Evolutionary conservation across 106 monocot species (phyloP).

Genomic region (Gastrodia elata): DNA sequence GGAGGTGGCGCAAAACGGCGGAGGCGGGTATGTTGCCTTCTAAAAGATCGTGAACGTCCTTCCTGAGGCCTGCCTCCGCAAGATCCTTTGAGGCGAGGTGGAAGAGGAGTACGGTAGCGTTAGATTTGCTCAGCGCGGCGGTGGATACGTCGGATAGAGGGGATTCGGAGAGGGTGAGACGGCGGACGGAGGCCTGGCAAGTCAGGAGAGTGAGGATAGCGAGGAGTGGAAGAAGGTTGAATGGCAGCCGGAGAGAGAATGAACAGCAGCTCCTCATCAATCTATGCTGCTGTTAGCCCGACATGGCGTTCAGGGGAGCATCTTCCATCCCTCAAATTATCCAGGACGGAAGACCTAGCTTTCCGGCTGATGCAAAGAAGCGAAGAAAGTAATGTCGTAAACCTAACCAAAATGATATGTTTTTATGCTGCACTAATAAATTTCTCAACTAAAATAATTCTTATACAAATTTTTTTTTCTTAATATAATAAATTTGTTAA

Average conservation of each 20-base stretch:
- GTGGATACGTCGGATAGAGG: neutral
- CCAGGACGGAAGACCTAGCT: no score
- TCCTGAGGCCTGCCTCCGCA: slow-evolving; percentile 17
- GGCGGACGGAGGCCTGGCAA: slow-evolving; percentile 26
- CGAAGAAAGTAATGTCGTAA: no score
- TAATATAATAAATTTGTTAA: no score
- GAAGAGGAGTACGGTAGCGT: slow-evolving; percentile 14
- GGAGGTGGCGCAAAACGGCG: slow-evolving; percentile 1
- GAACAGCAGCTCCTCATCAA: slow-evolving; percentile 4
- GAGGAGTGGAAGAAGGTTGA: slow-evolving; percentile 31
- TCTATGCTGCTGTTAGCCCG: neutral
- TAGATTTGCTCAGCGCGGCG: slow-evolving; percentile 4
- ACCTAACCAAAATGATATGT: no score
- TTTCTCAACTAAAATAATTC: no score
- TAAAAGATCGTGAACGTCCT: slow-evolving; percentile 30
- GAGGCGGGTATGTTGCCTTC: slow-evolving; percentile 18
- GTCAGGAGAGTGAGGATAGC: slow-evolving; percentile 29
- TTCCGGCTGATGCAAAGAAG: no score
- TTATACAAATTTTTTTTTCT: no score
- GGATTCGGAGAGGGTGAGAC: neutral
- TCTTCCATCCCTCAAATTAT: no score
- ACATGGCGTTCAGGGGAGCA: no score
- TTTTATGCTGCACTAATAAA: no score
- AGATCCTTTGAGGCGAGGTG: slow-evolving; percentile 18
- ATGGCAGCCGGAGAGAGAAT: slow-evolving; percentile 21